A percentile compares a stretch with the other conserved stretches of the same genome.
These are phyloP conservation scores for Parathielavia appendiculata DNA, from an alignment of 495 filamentous ascomycete species.

Conservation along the genomic window DNA sequence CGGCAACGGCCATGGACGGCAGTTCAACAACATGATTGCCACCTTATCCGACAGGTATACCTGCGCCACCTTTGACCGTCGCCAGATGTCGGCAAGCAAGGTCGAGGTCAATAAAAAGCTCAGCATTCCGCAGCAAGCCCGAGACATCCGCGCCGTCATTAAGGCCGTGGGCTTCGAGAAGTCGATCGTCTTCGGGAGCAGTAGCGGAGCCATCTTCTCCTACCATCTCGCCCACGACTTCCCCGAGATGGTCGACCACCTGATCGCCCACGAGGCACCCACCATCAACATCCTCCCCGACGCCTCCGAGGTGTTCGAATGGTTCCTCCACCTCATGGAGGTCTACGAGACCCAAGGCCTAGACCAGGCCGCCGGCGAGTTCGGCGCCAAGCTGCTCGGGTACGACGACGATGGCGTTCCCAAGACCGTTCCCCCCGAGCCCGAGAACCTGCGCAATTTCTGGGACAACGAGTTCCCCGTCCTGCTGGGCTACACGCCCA, in stretches of 20 bases:
- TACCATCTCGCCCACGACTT: slow-evolving; percentile 30
- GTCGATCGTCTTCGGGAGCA: slow-evolving; percentile 29
- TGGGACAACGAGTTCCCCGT: slow-evolving; percentile 28
- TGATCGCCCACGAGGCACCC: slow-evolving; percentile 29
- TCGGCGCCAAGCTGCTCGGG: slow-evolving; percentile 15
- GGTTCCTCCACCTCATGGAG: slow-evolving; percentile 15
- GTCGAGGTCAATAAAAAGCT: slow-evolving; percentile 14
- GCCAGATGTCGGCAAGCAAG: slow-evolving; percentile 27
- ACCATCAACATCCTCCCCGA: slow-evolving; percentile 23
- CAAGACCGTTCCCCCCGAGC: slow-evolving; percentile 1
- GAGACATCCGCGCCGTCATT: slow-evolving; percentile 26
- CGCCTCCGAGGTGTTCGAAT: slow-evolving; percentile 15
- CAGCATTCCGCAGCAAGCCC: slow-evolving; percentile 24
- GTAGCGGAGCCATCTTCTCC: slow-evolving; percentile 26
- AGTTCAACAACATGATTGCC: slow-evolving; percentile 24
- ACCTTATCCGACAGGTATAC: slow-evolving; percentile 22
- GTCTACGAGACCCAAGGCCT: slow-evolving; percentile 21
- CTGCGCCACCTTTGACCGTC: slow-evolving; percentile 28
- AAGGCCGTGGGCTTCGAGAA: slow-evolving; percentile 20
- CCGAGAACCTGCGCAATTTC: slow-evolving; percentile 21
- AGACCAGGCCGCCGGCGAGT: slow-evolving; percentile 9
- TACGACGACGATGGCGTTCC: slow-evolving; percentile 23
- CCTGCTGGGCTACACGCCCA: slow-evolving; percentile 19
- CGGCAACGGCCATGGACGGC: slow-evolving; percentile 28
- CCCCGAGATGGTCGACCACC: slow-evolving; percentile 22